Base-by-base conservation (phyloP, 192 early-diverging fungal species). In the Obelidium mucronatum region DNA sequence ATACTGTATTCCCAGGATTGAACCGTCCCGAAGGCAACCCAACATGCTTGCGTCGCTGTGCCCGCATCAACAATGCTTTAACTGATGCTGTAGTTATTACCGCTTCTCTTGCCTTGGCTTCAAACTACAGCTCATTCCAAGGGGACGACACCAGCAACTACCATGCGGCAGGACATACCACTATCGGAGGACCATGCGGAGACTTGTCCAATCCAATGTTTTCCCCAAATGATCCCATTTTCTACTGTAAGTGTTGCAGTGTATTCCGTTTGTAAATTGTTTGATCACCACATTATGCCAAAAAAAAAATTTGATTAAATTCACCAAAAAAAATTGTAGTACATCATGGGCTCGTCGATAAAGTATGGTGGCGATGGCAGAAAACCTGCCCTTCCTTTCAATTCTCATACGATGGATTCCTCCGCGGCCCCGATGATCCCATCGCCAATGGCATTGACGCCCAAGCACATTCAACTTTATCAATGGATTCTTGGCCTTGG, bases 1-100 rank as follows among this genome's bases (percentile, higher is more conserved):
- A 51, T 51, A 15, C 39, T 40, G 67, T 52, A 8, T 3, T 35
- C 4, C 6, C 34, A n/a, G 33, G 30, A 3, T 0, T 61, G 17
- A 11, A n/a, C 22, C 63, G 73, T 2, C n/a, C n/a, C n/a, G n/a
- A n/a, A n/a, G n/a, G n/a, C n/a, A 51, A 64, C 61, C 58, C 33
- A 48, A 51, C 61, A 17, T 76, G 74, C 37, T 34, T 76, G 1
- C 1, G 74, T 24, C 1, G 74, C 6, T 76, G 74, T 67, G 74
- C 63, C 13, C 26, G 3, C 2, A 2, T 26, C 30, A 63, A 61
- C 22, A n/a, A 19, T 5, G 74, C 63, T 28, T 22, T 76, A 4
- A 55, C 48, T 2, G 74, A 76, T 56, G 74, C 74, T 22, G 67
- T 63, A 22, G 51, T 61, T 1, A 40, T 76, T 34, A 67, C 66